These are phyloP conservation scores for Pseudozyma tsukubaensis DNA, from an alignment of 1,284 basidiomycete genomes.

Conservation along the genomic window DNA sequence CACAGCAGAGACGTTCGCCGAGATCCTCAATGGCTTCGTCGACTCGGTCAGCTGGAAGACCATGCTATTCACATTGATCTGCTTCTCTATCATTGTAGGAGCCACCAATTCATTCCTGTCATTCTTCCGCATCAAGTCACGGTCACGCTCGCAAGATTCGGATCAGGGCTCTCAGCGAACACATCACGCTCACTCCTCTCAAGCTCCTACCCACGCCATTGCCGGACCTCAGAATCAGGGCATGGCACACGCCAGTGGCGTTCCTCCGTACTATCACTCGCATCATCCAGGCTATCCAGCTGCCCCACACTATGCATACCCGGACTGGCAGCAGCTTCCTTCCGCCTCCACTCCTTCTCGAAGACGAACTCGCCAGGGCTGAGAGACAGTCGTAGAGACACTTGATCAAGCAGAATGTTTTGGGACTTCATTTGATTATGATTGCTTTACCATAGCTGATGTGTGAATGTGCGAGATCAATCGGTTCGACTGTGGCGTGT, in stretches of 20 bases:
- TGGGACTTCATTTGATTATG: background rate
- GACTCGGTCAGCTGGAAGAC: constrained; percentile 98
- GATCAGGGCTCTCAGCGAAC: constrained; percentile 7
- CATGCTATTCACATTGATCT: constrained; percentile 72
- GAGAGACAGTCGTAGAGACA: no score
- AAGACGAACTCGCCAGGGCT: constrained; percentile 17
- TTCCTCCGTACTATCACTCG: constrained; percentile 23
- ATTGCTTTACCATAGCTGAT: background rate
- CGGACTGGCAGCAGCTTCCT: constrained; percentile 32
- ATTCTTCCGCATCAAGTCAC: constrained; percentile 61
- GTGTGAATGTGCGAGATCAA: background rate
- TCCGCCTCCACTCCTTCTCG: constrained; percentile 30
- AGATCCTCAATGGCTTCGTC: constrained; percentile 94
- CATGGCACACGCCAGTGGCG: constrained; percentile 14
- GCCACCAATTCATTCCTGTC: constrained; percentile 65
- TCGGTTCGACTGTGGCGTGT: constrained; percentile 4
- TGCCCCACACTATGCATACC: constrained; percentile 20
- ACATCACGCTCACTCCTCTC: constrained; percentile 8
- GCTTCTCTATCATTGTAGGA: constrained; percentile 61
- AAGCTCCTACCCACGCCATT: constrained; percentile 1
- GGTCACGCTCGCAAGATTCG: constrained; percentile 13
- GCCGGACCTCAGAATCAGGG: constrained; percentile 5
- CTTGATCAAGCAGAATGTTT: background rate
- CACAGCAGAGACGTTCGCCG: constrained; percentile 92
- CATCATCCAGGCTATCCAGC: constrained; percentile 18